Percentiles rank a stretch among this genome's conserved stretches.
Evolutionary conservation across 345 rosid species (phyloP).

Genomic region (Dipteronia dyeriana): DNA sequence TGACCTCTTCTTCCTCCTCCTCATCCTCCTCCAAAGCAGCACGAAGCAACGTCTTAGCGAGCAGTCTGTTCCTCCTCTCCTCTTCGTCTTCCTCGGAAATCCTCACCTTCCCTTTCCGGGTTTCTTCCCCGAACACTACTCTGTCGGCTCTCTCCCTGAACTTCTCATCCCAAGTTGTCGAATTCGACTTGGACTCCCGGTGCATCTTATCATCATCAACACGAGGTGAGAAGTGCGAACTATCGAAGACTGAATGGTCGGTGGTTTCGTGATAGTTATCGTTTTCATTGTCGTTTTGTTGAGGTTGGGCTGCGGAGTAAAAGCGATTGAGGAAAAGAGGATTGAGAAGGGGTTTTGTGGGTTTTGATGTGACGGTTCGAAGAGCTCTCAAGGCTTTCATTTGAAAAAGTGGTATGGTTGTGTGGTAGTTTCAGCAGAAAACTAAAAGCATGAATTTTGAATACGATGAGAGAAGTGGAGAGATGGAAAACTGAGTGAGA

Average conservation of each 20-base stretch:
- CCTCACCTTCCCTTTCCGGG: constrained; percentile 33
- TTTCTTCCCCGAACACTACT: constrained; percentile 48
- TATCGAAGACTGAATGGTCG: constrained; percentile 59
- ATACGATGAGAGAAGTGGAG: not conserved
- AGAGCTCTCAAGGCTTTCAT: constrained; percentile 58
- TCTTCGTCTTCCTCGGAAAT: constrained; percentile 41
- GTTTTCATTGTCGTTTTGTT: constrained; percentile 33
- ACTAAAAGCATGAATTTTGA: not conserved
- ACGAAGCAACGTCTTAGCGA: constrained; percentile 73
- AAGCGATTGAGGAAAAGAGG: constrained; percentile 36
- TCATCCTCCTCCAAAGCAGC: constrained; percentile 67
- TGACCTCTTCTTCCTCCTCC: constrained; percentile 57
- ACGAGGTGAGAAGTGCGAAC: constrained; percentile 50
- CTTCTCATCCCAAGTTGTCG: constrained; percentile 57
- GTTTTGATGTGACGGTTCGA: constrained; percentile 24
- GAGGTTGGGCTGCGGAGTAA: constrained; percentile 58
- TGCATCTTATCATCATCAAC: constrained; percentile 7
- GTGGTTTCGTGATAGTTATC: constrained; percentile 9
- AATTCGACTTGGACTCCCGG: constrained; percentile 27
- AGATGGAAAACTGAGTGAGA: not conserved
- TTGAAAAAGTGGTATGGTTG: not conserved
- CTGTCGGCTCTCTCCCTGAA: constrained; percentile 61
- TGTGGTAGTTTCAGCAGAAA: not conserved
- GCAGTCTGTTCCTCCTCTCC: constrained; percentile 50
- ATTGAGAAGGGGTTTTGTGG: constrained; percentile 20